Evolutionary conservation across 441 rosid genomes (phyloP).

Genomic region (Populus hybrid): DNA sequence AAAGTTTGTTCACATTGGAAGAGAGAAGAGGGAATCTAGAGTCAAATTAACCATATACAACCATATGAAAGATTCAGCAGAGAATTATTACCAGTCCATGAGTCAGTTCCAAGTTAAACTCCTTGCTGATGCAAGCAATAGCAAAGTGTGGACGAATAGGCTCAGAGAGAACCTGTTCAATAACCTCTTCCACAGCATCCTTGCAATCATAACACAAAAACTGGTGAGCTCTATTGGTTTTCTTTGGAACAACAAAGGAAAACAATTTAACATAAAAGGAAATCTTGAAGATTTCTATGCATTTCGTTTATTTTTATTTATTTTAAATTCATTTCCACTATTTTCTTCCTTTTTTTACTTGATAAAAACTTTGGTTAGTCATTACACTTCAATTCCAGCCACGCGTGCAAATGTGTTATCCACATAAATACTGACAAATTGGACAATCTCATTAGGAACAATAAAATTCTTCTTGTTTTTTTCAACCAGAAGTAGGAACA

Average conservation of each 20-base stretch:
- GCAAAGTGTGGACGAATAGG: constrained; percentile 54
- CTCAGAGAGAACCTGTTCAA: constrained; percentile 39
- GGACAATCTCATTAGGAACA: no score
- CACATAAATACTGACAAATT: no score
- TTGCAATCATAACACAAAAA: constrained; percentile 4
- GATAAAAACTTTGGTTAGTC: no score
- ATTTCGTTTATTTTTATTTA: no score
- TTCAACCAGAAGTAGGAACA: no score
- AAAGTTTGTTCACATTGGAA: not conserved
- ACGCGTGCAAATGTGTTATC: no score
- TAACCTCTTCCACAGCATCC: constrained; percentile 49
- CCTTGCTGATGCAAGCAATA: constrained; percentile 34
- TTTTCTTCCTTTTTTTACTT: no score
- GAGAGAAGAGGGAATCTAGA: not conserved
- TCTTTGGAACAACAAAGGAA: not conserved
- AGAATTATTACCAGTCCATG: constrained; percentile 32
- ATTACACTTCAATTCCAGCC: no score
- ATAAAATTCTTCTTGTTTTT: no score
- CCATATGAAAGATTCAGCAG: not conserved
- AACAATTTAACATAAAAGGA: not conserved
- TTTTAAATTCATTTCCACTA: no score
- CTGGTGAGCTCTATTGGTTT: not conserved
- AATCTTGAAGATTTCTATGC: not conserved
- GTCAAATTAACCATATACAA: not conserved
- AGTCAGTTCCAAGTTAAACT: constrained; percentile 29